Evolutionary conservation across 2,329 filamentous ascomycete genomes (phyloP).

Genomic region (Penicillium thymicola): DNA sequence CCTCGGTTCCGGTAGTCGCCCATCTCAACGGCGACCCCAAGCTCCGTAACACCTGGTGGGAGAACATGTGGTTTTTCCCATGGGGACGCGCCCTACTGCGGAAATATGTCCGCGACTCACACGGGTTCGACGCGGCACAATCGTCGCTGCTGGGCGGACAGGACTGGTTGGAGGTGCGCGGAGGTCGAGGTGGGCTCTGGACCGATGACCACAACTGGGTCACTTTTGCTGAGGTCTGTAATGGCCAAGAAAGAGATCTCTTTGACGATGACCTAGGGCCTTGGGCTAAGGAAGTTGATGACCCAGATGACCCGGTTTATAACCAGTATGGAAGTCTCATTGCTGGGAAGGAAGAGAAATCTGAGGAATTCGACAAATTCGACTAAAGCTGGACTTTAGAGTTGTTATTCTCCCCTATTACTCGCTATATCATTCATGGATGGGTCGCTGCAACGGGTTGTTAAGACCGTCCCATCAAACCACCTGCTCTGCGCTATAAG

Average conservation of each 20-base stretch:
- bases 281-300: constrained; percentile 38
- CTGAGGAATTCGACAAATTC: not conserved
- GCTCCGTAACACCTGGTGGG: constrained; percentile 40
- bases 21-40: constrained; percentile 40
- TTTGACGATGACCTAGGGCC: constrained; percentile 49
- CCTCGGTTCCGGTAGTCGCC: constrained; percentile 46
- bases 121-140: constrained; percentile 43
- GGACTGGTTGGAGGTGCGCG: constrained; percentile 49
- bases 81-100: constrained; percentile 50
- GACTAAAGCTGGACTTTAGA: not conserved
- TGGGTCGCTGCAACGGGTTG: not conserved
- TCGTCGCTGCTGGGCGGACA: constrained; percentile 47
- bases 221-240: constrained; percentile 49
- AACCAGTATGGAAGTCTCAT: constrained; percentile 39
- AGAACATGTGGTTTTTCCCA: constrained; percentile 49
- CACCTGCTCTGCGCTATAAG: not conserved
- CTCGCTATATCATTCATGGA: not conserved
- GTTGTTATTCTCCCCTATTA: not conserved
- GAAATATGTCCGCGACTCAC: constrained; percentile 46
- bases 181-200: constrained; percentile 55
- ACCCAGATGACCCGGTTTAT: constrained; percentile 34
- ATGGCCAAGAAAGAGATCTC: constrained; percentile 43
- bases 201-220: constrained; percentile 50
- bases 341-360: constrained; percentile 31
- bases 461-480: not conserved